phyloP scores from a whole-genome alignment of 352 stramenopile species.

The Pythium phragmiticola region DNA sequence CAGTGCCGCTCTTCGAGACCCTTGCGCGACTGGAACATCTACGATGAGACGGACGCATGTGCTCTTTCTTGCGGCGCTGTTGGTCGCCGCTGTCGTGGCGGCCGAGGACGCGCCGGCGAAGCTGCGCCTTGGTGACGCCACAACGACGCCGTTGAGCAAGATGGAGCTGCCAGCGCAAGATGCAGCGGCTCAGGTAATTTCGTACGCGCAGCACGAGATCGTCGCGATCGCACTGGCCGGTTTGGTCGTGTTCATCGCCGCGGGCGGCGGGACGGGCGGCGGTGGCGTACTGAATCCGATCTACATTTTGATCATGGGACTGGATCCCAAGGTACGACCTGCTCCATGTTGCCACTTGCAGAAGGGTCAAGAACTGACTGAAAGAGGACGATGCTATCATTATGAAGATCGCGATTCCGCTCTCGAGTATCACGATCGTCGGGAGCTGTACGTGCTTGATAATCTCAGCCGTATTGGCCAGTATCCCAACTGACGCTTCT shows the following conservation, averaged over 20 bases:
- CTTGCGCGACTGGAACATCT: not conserved
- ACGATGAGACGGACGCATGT: not conserved
- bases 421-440: constrained; percentile 96
- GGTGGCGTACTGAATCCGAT: constrained; percentile 95
- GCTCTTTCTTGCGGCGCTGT: not conserved
- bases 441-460: constrained; percentile 44
- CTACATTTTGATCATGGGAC: constrained; percentile 94
- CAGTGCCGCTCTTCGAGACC: not conserved
- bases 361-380: not conserved
- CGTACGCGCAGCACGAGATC: constrained; percentile 43
- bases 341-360: not conserved
- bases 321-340: constrained; percentile 75
- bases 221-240: constrained; percentile 48
- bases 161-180: constrained; percentile 14
- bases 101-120: constrained; percentile 12
- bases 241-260: constrained; percentile 84
- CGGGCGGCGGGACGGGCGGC: constrained; percentile 88
- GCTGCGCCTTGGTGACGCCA: not conserved
- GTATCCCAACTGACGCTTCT: not conserved
- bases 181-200: constrained; percentile 25
- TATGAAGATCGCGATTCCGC: constrained; percentile 86
- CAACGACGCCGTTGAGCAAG: not conserved
- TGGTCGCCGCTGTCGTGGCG: not conserved
- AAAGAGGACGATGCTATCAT: not conserved
- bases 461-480: no score